These are phyloP conservation scores for Pichia sp. DNA, from an alignment of 1,139 yeast species.

Conservation along the genomic window DNA sequence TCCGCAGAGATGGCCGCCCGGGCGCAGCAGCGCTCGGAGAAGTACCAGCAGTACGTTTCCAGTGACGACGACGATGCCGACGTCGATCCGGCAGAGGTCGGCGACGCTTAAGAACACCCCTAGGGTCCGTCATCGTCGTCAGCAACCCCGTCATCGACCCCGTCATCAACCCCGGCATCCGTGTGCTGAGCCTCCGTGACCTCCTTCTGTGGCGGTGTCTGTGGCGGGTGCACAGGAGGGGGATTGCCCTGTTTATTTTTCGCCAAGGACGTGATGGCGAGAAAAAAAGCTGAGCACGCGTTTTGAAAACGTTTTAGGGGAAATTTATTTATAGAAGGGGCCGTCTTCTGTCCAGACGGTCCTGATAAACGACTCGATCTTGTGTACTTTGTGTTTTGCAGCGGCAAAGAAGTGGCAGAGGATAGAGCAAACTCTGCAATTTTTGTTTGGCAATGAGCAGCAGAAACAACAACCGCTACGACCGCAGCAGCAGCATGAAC, in stretches of 20 bases:
- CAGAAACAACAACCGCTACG: neutral
- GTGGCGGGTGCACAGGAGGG: no score
- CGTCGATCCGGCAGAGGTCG: no score
- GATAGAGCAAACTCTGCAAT: neutral
- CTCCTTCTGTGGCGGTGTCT: no score
- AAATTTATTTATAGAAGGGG: neutral
- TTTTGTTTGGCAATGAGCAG: neutral
- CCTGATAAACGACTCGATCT: neutral
- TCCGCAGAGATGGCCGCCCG: slow-evolving; percentile 43
- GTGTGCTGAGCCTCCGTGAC: no score
- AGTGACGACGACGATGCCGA: neutral
- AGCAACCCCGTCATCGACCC: no score
- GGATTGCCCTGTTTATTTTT: neutral
- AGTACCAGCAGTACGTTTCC: neutral
- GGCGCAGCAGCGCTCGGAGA: slow-evolving; percentile 19
- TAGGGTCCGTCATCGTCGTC: no score
- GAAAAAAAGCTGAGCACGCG: neutral
- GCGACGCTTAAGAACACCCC: no score
- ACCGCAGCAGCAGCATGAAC: neutral
- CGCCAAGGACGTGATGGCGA: neutral
- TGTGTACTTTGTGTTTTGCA: neutral
- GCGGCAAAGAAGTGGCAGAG: neutral
- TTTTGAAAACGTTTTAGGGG: neutral
- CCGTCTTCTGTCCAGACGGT: neutral
- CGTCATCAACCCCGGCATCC: no score